Evolutionary conservation across 345 rosid species (phyloP).

Genomic region (Luvunga scandens): DNA sequence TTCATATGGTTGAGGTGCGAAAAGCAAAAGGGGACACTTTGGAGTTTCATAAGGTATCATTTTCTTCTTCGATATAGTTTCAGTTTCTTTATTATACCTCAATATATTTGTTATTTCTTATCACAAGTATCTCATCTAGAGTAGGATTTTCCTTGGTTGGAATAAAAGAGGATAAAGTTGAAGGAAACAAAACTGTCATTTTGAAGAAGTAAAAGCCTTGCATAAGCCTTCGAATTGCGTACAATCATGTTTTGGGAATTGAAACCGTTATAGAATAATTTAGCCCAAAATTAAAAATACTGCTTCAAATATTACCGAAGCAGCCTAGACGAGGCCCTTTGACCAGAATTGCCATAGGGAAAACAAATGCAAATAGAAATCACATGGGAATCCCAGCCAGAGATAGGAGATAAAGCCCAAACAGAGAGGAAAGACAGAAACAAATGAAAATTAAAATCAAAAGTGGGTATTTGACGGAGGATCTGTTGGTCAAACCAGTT

Average conservation of each 20-base stretch:
- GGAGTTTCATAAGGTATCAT: conserved; percentile 79
- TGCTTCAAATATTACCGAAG: background rate
- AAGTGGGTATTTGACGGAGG: background rate
- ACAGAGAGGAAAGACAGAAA: background rate
- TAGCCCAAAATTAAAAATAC: background rate
- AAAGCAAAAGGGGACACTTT: conserved; percentile 97
- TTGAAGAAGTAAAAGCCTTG: too few species aligned
- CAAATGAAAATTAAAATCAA: background rate
- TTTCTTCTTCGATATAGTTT: background rate
- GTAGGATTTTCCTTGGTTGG: background rate
- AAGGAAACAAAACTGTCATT: too few species aligned
- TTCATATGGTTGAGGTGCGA: conserved; percentile 91
- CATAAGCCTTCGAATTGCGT: background rate
- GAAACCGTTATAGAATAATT: background rate
- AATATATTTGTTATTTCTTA: background rate
- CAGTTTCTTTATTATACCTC: background rate
- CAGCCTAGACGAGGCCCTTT: background rate
- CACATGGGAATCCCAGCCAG: background rate
- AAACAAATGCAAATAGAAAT: background rate
- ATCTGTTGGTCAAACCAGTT: background rate
- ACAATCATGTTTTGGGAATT: background rate
- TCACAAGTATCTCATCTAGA: background rate
- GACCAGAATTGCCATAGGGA: background rate
- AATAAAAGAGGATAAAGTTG: background rate
- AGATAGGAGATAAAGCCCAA: background rate